phyloP scores from a whole-genome alignment of 2,329 filamentous ascomycete genomes.

The Hypomyces rosellus region DNA sequence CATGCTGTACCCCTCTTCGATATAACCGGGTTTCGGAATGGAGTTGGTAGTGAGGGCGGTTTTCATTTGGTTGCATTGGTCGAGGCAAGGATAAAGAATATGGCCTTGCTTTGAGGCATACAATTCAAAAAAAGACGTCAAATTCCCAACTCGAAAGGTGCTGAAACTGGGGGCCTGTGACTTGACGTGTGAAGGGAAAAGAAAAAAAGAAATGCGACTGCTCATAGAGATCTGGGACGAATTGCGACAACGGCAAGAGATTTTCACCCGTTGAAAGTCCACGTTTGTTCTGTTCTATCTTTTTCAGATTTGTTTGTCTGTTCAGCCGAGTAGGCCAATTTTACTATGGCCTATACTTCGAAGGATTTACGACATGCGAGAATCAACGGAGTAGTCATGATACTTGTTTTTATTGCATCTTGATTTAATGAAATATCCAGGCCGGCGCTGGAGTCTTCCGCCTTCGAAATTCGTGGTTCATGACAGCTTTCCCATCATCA shows the following conservation, averaged over 20 bases:
- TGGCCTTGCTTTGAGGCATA: slow-evolving; percentile 48
- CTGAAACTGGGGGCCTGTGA: slow-evolving; percentile 13
- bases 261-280: slow-evolving; percentile 3
- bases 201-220: slow-evolving; percentile 4
- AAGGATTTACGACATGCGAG: slow-evolving; percentile 8
- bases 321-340: slow-evolving; percentile 4
- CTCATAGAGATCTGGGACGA: slow-evolving; percentile 9
- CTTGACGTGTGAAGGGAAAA: slow-evolving; percentile 9
- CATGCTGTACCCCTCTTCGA: slow-evolving; percentile 97
- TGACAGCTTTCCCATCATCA: not conserved
- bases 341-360: slow-evolving; percentile 5
- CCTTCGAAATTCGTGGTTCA: not conserved
- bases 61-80: slow-evolving; percentile 55
- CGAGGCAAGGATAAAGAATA: slow-evolving; percentile 52
- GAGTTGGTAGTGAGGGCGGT: slow-evolving; percentile 59
- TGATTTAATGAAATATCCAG: slow-evolving; percentile 10
- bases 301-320: slow-evolving; percentile 4
- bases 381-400: slow-evolving; percentile 4
- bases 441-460: slow-evolving; percentile 3
- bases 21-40: slow-evolving; percentile 61
- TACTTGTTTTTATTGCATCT: slow-evolving; percentile 7
- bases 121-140: slow-evolving; percentile 46
- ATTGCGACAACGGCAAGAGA: slow-evolving; percentile 7
- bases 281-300: not conserved
- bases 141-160: slow-evolving; percentile 27